Conservation (phyloP, 2,329 filamentous ascomycete species). For the Juglanconis oblonga region DNA sequence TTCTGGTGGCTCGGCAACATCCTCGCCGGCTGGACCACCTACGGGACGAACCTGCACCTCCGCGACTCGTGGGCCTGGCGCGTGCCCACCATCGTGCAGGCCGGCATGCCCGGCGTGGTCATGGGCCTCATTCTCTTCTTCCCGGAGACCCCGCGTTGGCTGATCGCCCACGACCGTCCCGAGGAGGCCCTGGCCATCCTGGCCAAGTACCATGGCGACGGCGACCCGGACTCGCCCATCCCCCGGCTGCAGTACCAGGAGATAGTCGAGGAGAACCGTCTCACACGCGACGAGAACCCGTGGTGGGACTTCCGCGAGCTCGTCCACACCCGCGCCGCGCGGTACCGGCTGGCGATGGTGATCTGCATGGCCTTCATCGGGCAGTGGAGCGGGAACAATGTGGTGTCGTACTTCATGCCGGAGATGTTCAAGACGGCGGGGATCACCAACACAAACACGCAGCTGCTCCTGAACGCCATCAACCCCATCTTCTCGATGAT, state of each 20-base stretch:
- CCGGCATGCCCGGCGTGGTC: constrained; percentile 39
- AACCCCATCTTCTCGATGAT: constrained; percentile 49
- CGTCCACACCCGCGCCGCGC: constrained; percentile 35
- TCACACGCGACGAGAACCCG: constrained; percentile 39
- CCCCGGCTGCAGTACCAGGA: constrained; percentile 39
- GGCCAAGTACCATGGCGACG: constrained; percentile 35
- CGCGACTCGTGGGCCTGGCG: constrained; percentile 34
- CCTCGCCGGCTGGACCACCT: constrained; percentile 45
- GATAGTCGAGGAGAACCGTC: constrained; percentile 37
- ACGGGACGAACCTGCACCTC: constrained; percentile 38
- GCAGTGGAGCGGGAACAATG: constrained; percentile 40
- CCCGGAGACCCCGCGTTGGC: constrained; percentile 32
- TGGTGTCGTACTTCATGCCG: constrained; percentile 46
- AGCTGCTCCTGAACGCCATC: constrained; percentile 50
- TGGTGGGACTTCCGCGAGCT: constrained; percentile 46
- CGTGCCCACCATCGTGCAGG: constrained; percentile 42
- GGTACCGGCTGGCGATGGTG: constrained; percentile 39
- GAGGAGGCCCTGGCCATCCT: constrained; percentile 29
- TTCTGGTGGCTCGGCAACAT: constrained; percentile 49
- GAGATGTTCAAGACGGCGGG: constrained; percentile 51
- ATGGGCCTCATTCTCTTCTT: constrained; percentile 28
- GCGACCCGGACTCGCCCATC: constrained; percentile 35
- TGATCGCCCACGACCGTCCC: constrained; percentile 28
- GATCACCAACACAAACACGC: constrained; percentile 34
- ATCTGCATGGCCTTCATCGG: constrained; percentile 40